Evolutionary conservation across 1,139 yeast species (phyloP).

Genomic region (Blastobotrys aristatus): DNA sequence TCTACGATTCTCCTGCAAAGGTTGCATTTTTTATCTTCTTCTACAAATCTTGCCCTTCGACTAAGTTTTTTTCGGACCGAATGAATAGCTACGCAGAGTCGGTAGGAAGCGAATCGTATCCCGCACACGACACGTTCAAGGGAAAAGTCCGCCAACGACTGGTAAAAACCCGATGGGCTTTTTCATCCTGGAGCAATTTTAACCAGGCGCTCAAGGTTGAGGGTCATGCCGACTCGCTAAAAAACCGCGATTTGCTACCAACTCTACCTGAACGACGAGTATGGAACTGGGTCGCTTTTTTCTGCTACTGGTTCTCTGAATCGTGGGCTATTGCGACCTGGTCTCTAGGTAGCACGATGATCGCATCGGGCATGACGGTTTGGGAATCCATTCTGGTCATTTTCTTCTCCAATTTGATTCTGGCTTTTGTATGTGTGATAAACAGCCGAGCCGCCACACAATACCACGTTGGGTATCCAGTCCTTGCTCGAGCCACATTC

Average conservation of each 20-base stretch:
- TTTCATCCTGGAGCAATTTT: conserved; percentile 15
- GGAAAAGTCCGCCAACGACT: background rate
- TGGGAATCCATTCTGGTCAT: conserved; percentile 15
- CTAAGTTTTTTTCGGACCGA: background rate
- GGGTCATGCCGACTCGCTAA: conserved; percentile 15
- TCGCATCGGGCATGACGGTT: conserved; percentile 16
- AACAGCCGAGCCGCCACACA: conserved; percentile 23
- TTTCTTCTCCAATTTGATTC: conserved; percentile 18
- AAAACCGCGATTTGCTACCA: conserved; percentile 19
- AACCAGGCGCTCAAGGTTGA: conserved; percentile 13
- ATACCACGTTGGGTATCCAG: conserved; percentile 24
- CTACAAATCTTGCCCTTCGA: background rate
- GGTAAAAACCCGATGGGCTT: conserved; percentile 5
- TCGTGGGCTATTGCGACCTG: conserved; percentile 23
- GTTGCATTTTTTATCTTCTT: background rate
- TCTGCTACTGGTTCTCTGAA: conserved; percentile 21
- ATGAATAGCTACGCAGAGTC: conserved; percentile 5
- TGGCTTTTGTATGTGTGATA: conserved; percentile 19
- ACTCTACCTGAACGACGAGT: conserved; percentile 18
- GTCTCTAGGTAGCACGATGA: conserved; percentile 18
- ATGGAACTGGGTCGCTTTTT: conserved; percentile 18
- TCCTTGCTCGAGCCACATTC: conserved; percentile 20
- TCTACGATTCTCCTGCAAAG: no score
- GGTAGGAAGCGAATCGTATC: background rate
- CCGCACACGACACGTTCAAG: background rate